Conservation (phyloP, 2,329 filamentous ascomycete genomes). For the Botrytis fragariae region DNA sequence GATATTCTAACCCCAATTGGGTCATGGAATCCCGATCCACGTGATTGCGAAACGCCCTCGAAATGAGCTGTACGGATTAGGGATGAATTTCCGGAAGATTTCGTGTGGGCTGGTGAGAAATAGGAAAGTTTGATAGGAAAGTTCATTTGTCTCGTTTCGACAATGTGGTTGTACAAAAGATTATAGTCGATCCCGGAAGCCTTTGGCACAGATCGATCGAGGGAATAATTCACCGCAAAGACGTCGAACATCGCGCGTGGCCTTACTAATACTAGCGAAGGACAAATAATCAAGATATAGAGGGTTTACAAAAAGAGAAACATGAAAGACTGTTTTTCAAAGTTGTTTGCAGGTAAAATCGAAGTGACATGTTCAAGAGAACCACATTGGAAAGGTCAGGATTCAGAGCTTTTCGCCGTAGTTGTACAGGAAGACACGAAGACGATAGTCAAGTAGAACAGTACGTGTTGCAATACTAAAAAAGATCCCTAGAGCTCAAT, state of each 20-base stretch:
- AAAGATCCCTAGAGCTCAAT: not conserved
- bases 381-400: not conserved
- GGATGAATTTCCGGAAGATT: constrained; percentile 11
- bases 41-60: not conserved
- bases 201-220: not conserved
- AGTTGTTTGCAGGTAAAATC: not conserved
- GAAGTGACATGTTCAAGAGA: not conserved
- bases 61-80: constrained; percentile 1
- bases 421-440: not conserved
- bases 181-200: not conserved
- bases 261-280: not conserved
- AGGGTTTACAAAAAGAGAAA: not conserved
- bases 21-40: constrained; percentile 4
- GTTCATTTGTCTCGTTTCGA: not conserved
- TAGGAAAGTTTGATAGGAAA: not conserved
- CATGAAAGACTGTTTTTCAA: too few species aligned
- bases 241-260: not conserved
- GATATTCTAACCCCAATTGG: not conserved
- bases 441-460: not conserved
- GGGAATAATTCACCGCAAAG: not conserved
- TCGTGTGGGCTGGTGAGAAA: not conserved
- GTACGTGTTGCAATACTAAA: not conserved
- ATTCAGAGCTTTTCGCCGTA: not conserved
- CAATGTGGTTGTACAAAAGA: not conserved
- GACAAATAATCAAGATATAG: not conserved